A percentile compares a stretch with the other conserved stretches of the same genome.
Conservation (phyloP, 2,329 filamentous ascomycete species). For the Aureobasidium sp. region DNA sequence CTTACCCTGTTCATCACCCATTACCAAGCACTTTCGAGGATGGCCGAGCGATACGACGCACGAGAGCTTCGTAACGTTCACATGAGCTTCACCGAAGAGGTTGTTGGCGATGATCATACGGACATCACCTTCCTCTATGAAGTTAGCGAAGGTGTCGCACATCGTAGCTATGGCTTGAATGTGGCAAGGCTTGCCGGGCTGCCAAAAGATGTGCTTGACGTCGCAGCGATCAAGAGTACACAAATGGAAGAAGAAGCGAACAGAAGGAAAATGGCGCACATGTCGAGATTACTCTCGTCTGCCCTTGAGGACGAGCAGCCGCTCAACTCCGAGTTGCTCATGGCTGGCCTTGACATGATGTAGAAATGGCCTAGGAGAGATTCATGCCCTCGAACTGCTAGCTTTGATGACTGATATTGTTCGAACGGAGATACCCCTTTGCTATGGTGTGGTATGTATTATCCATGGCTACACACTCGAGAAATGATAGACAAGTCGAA, state of each 20-base stretch:
- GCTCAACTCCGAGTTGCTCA: constrained; percentile 29
- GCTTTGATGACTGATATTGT: background rate
- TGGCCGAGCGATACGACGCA: constrained; percentile 59
- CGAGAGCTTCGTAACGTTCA: constrained; percentile 76
- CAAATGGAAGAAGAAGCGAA: constrained; percentile 70
- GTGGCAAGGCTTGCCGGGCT: constrained; percentile 81
- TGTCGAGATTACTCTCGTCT: constrained; percentile 19
- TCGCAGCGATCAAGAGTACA: constrained; percentile 69
- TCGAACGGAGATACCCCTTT: background rate
- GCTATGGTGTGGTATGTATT: background rate
- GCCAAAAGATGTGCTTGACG: constrained; percentile 65
- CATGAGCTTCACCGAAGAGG: constrained; percentile 70
- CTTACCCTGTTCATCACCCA: constrained; percentile 96
- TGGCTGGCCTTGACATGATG: constrained; percentile 37
- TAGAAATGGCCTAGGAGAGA: background rate
- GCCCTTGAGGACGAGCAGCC: constrained; percentile 18
- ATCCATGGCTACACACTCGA: background rate
- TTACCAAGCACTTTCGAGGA: constrained; percentile 74
- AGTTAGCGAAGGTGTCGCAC: constrained; percentile 80
- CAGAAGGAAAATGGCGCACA: constrained; percentile 47
- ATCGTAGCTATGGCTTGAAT: constrained; percentile 89
- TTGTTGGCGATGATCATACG: constrained; percentile 48
- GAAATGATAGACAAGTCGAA: background rate
- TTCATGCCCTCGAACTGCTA: too few species aligned
- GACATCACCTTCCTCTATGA: constrained; percentile 95